Conservation (phyloP, 2,329 filamentous ascomycete genomes). For the Pezicula carpinea region DNA sequence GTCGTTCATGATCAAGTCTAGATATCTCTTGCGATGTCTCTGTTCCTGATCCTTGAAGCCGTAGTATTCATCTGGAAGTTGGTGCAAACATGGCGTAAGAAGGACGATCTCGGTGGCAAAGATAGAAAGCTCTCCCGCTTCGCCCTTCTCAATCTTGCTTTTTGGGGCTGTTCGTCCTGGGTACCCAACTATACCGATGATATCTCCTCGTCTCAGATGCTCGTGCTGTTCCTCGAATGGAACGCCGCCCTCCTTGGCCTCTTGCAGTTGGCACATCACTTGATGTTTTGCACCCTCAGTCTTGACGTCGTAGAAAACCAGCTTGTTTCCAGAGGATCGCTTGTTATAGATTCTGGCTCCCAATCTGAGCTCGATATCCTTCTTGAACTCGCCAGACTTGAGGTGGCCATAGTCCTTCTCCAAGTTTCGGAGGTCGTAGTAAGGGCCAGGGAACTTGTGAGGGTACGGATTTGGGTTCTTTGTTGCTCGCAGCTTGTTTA, state of each 20-base stretch:
- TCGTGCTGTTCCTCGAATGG: conserved; percentile 87
- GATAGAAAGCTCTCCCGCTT: conserved; percentile 88
- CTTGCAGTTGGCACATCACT: conserved; percentile 85
- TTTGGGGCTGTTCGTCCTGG: conserved; percentile 84
- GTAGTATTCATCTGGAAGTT: conserved; percentile 84
- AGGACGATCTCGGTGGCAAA: conserved; percentile 84
- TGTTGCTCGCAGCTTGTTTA: conserved; percentile 71
- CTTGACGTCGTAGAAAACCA: conserved; percentile 87
- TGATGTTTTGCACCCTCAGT: conserved; percentile 75
- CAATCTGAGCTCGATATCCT: conserved; percentile 70
- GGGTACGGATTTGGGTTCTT: conserved; percentile 82
- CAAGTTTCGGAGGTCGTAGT: conserved; percentile 78
- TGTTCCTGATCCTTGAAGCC: conserved; percentile 95
- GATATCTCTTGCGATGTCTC: conserved; percentile 86
- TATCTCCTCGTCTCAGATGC: conserved; percentile 82
- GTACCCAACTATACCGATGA: conserved; percentile 82
- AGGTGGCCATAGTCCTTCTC: conserved; percentile 71
- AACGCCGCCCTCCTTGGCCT: conserved; percentile 59
- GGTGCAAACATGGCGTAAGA: conserved; percentile 85
- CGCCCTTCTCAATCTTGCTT: conserved; percentile 72
- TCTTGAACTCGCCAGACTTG: conserved; percentile 80
- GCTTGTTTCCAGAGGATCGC: conserved; percentile 75
- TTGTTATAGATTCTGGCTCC: conserved; percentile 88
- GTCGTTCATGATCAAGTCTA: conserved; percentile 94
- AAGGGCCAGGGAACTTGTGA: conserved; percentile 79